A percentile compares a stretch with the other conserved stretches of the same genome.
phyloP scores from a whole-genome alignment of 2,329 filamentous ascomycete genomes.

The Davidsoniella neocaledoniae region DNA sequence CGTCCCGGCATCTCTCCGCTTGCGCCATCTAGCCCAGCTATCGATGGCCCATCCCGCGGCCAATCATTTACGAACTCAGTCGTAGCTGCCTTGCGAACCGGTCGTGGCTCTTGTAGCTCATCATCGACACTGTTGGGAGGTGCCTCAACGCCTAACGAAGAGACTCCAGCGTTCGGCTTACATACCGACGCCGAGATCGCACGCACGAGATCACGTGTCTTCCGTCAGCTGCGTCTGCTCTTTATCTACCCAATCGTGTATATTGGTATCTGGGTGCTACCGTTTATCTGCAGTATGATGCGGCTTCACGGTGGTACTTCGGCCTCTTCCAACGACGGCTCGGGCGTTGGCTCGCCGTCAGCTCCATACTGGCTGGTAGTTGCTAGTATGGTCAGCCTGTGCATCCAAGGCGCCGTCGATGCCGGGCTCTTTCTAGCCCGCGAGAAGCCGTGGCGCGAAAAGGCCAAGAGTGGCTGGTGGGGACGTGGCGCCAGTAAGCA shows the following conservation, averaged over 20 bases:
- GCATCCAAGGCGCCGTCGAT: constrained; percentile 50
- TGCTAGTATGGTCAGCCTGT: constrained; percentile 39
- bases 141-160: constrained; percentile 13
- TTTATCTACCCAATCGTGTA: constrained; percentile 66
- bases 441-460: constrained; percentile 43
- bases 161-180: constrained; percentile 6
- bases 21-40: constrained; percentile 12
- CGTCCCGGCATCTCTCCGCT: constrained; percentile 8
- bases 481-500: constrained; percentile 12
- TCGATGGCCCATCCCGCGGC: constrained; percentile 17
- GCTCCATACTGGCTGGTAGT: constrained; percentile 38
- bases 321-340: constrained; percentile 13
- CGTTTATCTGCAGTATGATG: constrained; percentile 48
- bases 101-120: constrained; percentile 14
- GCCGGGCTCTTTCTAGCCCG: constrained; percentile 49
- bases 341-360: constrained; percentile 5
- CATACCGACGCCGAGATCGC: constrained; percentile 17
- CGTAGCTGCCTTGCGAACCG: constrained; percentile 1
- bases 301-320: constrained; percentile 28
- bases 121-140: constrained; percentile 12
- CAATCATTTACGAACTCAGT: constrained; percentile 10
- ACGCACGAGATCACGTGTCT: constrained; percentile 36
- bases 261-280: constrained; percentile 53
- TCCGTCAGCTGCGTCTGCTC: constrained; percentile 51
- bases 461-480: constrained; percentile 13